phyloP scores from a whole-genome alignment of 768 basidiomycete species.

The Coprinellus micaceus region DNA sequence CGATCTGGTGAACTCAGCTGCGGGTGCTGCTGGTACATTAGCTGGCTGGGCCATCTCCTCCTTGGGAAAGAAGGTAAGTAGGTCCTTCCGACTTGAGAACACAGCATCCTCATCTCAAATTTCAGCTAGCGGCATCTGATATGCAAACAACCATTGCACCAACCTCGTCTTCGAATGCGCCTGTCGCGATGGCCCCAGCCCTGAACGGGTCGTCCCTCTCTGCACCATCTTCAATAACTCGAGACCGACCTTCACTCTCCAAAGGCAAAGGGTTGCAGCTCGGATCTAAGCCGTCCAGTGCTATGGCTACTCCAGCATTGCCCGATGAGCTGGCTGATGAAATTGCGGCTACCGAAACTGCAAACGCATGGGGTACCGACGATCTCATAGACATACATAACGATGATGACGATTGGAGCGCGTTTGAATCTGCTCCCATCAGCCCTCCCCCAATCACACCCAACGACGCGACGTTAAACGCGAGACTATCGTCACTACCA shows the following conservation, averaged over 20 bases:
- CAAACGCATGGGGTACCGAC: conserved; percentile 64
- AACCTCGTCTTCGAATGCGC: neutral
- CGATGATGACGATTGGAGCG: conserved; percentile 93
- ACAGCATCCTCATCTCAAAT: neutral
- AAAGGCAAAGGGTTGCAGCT: conserved; percentile 67
- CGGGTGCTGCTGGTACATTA: conserved; percentile 86
- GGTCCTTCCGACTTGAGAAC: neutral
- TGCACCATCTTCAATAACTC: conserved; percentile 7
- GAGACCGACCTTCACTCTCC: conserved; percentile 17
- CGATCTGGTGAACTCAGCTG: conserved; percentile 77
- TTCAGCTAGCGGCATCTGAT: conserved; percentile 67
- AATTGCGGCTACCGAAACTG: conserved; percentile 41
- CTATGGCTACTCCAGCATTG: conserved; percentile 30
- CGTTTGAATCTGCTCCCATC: conserved; percentile 65
- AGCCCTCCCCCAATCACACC: conserved; percentile 14
- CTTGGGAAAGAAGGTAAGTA: conserved; percentile 70
- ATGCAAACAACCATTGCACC: conserved; percentile 63
- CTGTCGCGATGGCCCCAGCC: neutral
- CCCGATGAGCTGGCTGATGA: conserved; percentile 61
- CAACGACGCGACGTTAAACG: conserved; percentile 3
- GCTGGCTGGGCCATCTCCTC: conserved; percentile 97
- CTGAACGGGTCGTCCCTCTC: conserved; percentile 13
- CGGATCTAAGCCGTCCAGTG: conserved; percentile 40
- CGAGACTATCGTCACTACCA: conserved; percentile 13
- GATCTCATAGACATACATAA: conserved; percentile 93